Conservation (phyloP, 2,329 filamentous ascomycete genomes). For the Colletotrichum liaoningense region DNA sequence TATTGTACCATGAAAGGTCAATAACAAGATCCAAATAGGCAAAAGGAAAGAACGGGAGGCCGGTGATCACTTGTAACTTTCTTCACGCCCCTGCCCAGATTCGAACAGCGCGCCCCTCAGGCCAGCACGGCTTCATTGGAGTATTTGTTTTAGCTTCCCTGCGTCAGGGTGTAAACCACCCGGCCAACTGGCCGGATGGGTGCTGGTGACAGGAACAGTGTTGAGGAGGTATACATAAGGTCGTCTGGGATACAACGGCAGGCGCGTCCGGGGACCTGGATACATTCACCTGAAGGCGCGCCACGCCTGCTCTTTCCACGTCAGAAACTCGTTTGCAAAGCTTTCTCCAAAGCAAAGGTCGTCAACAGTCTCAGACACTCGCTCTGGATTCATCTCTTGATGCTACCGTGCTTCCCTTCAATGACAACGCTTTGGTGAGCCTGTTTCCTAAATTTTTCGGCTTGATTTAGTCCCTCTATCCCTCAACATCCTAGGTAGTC, state of each 20-base stretch:
- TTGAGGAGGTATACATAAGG: background rate
- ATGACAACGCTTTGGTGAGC: background rate
- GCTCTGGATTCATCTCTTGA: background rate
- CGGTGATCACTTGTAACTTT: background rate
- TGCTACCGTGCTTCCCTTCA: background rate
- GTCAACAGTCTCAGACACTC: background rate
- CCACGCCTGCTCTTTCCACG: background rate
- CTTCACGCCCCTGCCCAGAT: background rate
- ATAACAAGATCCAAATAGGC: background rate
- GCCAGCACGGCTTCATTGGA: background rate
- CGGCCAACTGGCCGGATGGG: too few species aligned
- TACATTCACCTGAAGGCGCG: background rate
- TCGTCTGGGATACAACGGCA: background rate
- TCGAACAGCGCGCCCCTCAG: background rate
- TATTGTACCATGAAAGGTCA: background rate
- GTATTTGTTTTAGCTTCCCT: background rate
- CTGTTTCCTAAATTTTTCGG: background rate
- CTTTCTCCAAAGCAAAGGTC: background rate
- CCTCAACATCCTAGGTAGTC: background rate
- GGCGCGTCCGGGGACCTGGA: background rate
- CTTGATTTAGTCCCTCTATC: too few species aligned
- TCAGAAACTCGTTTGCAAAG: background rate
- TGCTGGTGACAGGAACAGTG: background rate
- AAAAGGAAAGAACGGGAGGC: background rate
- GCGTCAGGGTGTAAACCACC: background rate